Conservation (phyloP, 1,284 basidiomycete species). For the Cystobasidiaceae sp. region DNA sequence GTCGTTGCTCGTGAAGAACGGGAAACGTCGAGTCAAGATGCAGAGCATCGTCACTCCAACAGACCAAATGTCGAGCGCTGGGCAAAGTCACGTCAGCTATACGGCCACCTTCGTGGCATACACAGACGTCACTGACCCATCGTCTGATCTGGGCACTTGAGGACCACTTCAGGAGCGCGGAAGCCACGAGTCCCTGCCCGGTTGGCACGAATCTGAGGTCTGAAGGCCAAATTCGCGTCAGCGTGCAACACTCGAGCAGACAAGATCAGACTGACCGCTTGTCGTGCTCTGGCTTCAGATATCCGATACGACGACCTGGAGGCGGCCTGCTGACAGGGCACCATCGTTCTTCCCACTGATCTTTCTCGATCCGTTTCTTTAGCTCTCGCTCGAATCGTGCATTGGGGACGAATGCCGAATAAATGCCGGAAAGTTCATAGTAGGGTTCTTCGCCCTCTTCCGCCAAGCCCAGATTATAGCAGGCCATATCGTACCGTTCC, state of each 20-base stretch:
- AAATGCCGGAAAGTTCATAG: neutral
- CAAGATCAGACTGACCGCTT: conserved; percentile 42
- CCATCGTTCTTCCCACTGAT: conserved; percentile 19
- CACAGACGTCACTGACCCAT: conserved; percentile 59
- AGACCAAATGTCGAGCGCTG: conserved; percentile 95
- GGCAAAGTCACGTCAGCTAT: neutral
- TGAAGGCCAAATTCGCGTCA: neutral
- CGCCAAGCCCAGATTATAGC: neutral
- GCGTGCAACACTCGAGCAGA: neutral
- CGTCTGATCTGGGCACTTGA: conserved; percentile 92
- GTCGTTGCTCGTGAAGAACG: conserved; percentile 88
- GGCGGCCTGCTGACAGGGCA: conserved; percentile 1
- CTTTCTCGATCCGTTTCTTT: conserved; percentile 7
- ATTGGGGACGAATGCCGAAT: neutral
- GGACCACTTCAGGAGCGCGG: conserved; percentile 88
- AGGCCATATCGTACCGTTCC: neutral
- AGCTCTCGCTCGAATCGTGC: conserved; percentile 12
- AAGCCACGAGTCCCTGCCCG: conserved; percentile 95
- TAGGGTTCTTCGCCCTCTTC: neutral
- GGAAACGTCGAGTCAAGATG: conserved; percentile 88
- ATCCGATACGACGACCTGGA: conserved; percentile 44
- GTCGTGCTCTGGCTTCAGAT: conserved; percentile 47
- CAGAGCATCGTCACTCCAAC: conserved; percentile 88
- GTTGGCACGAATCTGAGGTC: conserved; percentile 83
- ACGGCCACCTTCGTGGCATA: neutral